phyloP scores from a whole-genome alignment of 257 asterid species.

The Coffea eugenioides region DNA sequence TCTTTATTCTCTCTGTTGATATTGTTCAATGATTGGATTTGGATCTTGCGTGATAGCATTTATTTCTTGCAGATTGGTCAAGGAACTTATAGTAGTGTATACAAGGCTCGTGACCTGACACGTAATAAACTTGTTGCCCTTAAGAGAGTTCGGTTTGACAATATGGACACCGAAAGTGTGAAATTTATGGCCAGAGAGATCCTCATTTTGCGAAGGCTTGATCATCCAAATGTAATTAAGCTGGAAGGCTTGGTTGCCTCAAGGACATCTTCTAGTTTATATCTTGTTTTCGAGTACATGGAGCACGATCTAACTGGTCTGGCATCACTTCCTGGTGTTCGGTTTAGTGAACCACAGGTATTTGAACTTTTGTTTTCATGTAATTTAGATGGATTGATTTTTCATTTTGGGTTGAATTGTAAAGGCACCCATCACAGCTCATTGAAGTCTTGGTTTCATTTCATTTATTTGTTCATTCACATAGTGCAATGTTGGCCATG shows the following conservation, averaged over 20 bases:
- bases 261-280: conserved; percentile 63
- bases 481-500: neutral
- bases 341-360: conserved; percentile 89
- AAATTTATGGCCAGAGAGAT: conserved; percentile 98
- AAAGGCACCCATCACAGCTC: neutral
- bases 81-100: conserved; percentile 94
- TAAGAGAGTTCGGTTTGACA: conserved; percentile 86
- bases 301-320: conserved; percentile 94
- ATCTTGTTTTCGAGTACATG: conserved; percentile 90
- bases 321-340: conserved; percentile 73
- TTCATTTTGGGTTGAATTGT: neutral
- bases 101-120: conserved; percentile 73
- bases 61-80: conserved; percentile 82
- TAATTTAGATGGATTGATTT: neutral
- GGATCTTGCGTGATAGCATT: conserved; percentile 44
- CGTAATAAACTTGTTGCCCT: conserved; percentile 66
- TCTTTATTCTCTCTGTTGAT: neutral
- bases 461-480: neutral
- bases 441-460: neutral
- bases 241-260: conserved; percentile 85
- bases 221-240: conserved; percentile 86
- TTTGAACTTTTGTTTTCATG: neutral
- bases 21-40: conserved; percentile 26
- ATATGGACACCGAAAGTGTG: conserved; percentile 84
- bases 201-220: conserved; percentile 70